phyloP scores from a whole-genome alignment of 495 filamentous ascomycete species.

The Daldinia grandis region DNA sequence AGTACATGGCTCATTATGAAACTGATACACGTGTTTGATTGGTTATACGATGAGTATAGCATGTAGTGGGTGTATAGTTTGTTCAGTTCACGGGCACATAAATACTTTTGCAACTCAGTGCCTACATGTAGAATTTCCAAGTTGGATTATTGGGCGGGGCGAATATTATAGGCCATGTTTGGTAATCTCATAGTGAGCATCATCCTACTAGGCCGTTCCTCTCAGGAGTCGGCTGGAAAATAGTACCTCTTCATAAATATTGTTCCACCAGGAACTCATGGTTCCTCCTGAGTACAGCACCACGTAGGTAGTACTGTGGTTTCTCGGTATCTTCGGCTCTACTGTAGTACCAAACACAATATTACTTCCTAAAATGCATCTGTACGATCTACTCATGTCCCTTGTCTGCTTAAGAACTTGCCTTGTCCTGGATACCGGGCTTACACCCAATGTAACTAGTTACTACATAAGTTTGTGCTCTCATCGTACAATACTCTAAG shows the following conservation, averaged over 20 bases:
- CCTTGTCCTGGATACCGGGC: constrained; percentile 25
- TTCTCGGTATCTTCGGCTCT: constrained; percentile 39
- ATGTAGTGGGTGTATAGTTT: background rate
- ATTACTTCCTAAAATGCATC: constrained; percentile 10
- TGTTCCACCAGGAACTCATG: constrained; percentile 12
- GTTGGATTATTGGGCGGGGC: background rate
- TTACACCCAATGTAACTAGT: background rate
- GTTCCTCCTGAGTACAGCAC: constrained; percentile 12
- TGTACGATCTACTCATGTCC: constrained; percentile 11
- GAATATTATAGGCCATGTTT: background rate
- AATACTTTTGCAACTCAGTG: background rate
- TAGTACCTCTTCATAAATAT: constrained; percentile 8
- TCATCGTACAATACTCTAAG: constrained; percentile 7
- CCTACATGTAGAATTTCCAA: background rate
- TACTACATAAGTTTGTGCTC: constrained; percentile 1
- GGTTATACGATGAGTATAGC: background rate
- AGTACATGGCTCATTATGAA: background rate
- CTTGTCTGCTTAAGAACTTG: constrained; percentile 5
- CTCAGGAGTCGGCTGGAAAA: background rate
- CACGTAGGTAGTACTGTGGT: constrained; percentile 6
- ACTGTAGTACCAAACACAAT: constrained; percentile 21
- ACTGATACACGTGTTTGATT: background rate
- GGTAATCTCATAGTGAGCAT: background rate
- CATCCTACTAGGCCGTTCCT: background rate
- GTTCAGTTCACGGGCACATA: background rate